Percentiles rank a stretch among this genome's conserved stretches.
These are phyloP conservation scores for Ogataea sp. DNA, from an alignment of 805 yeast genomes.

Conservation along the genomic window DNA sequence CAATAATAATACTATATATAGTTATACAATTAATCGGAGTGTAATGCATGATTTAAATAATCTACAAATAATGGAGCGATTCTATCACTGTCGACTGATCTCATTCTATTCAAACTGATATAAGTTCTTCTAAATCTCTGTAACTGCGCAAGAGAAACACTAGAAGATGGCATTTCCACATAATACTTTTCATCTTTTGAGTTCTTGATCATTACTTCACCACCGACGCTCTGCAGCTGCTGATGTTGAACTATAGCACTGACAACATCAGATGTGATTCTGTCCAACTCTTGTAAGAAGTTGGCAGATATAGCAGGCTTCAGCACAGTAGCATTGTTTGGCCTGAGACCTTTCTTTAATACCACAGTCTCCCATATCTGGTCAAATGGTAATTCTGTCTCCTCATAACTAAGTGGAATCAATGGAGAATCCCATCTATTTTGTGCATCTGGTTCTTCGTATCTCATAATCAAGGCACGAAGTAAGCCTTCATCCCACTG, in stretches of 20 bases:
- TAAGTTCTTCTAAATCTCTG: slow-evolving; percentile 81
- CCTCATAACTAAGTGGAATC: slow-evolving; percentile 56
- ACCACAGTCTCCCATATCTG: slow-evolving; percentile 60
- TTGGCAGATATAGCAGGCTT: slow-evolving; percentile 74
- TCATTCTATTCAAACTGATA: slow-evolving; percentile 70
- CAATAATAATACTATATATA: background rate
- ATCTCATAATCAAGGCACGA: slow-evolving; percentile 68
- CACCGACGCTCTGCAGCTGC: slow-evolving; percentile 41
- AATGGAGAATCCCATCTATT: slow-evolving; percentile 94
- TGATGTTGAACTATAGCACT: slow-evolving; percentile 56
- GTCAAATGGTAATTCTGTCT: slow-evolving; percentile 49
- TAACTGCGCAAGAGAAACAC: slow-evolving; percentile 64
- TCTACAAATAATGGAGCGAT: slow-evolving; percentile 71
- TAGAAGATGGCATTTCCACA: slow-evolving; percentile 45
- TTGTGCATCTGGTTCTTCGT: slow-evolving; percentile 85
- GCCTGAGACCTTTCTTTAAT: slow-evolving; percentile 55
- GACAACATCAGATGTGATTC: slow-evolving; percentile 57
- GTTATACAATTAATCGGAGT: slow-evolving; percentile 15
- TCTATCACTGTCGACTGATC: slow-evolving; percentile 62
- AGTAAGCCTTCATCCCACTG: slow-evolving; percentile 62
- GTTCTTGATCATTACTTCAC: slow-evolving; percentile 34
- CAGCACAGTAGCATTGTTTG: slow-evolving; percentile 77
- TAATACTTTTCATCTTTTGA: slow-evolving; percentile 27
- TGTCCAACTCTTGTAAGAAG: slow-evolving; percentile 73
- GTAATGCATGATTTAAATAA: slow-evolving; percentile 59